Conservation (phyloP, 208 protist genomes). For the Herpetomonas samuelpessoai region DNA sequence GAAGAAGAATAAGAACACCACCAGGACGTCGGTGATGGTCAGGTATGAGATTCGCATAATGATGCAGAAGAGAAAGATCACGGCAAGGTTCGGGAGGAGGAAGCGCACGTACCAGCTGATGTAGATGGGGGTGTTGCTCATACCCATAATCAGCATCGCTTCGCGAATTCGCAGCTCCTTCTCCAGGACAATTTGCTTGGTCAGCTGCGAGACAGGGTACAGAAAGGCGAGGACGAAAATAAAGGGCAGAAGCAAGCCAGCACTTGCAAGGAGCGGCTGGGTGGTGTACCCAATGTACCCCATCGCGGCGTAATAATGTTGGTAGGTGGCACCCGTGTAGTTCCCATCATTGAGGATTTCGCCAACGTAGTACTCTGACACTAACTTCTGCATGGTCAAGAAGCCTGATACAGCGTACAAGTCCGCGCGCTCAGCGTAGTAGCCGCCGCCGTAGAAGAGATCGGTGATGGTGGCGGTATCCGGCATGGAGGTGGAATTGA, state of each 20-base stretch:
- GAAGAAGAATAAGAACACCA: conserved; percentile 25
- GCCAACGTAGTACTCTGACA: conserved; percentile 22
- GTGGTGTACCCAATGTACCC: conserved; percentile 31
- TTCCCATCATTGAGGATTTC: conserved; percentile 13
- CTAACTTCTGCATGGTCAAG: conserved; percentile 22
- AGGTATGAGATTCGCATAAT: conserved; percentile 28
- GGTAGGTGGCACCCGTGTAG: conserved; percentile 11
- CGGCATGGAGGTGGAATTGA: conserved; percentile 22
- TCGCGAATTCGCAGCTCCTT: conserved; percentile 64
- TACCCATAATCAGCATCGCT: conserved; percentile 61
- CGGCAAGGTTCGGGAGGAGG: conserved; percentile 24
- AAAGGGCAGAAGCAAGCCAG: conserved; percentile 29
- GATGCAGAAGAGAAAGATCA: conserved; percentile 27
- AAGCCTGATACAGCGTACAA: conserved; percentile 35
- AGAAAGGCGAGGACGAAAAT: conserved; percentile 49
- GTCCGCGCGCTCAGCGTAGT: conserved; percentile 8
- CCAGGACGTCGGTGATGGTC: conserved; percentile 17
- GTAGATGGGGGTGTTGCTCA: conserved; percentile 32
- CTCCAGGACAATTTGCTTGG: conserved; percentile 45
- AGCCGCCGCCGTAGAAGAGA: conserved; percentile 15
- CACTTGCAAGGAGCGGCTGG: conserved; percentile 41
- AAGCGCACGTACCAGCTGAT: conserved; percentile 33
- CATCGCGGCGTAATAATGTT: conserved; percentile 21
- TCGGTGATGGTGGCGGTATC: conserved; percentile 7
- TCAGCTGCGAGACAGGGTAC: conserved; percentile 50